phyloP scores from a whole-genome alignment of 768 basidiomycete genomes.

The Hydnomerulius pinastri region DNA sequence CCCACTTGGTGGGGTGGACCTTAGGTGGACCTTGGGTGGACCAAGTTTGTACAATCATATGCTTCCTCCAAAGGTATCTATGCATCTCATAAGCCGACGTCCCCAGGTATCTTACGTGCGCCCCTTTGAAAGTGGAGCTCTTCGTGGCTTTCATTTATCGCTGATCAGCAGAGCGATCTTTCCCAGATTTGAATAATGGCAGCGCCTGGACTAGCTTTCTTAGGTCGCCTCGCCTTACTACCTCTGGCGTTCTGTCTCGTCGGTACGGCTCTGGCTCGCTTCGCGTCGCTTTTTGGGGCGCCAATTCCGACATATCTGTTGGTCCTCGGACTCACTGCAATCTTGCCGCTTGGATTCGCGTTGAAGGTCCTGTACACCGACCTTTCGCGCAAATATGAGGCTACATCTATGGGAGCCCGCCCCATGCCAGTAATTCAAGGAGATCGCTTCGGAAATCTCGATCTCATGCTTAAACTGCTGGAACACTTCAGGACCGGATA shows the following conservation, averaged over 20 bases:
- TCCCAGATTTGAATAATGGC: slow-evolving; percentile 8
- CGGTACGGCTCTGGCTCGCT: neutral
- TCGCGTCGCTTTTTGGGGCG: slow-evolving; percentile 15
- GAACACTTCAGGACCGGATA: slow-evolving; percentile 45
- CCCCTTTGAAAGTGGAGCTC: too few species aligned
- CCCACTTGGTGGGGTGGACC: too few species aligned
- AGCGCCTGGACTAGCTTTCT: slow-evolving; percentile 16
- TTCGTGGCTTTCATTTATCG: too few species aligned
- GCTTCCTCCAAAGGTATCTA: too few species aligned
- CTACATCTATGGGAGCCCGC: slow-evolving; percentile 48
- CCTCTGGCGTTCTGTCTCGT: slow-evolving; percentile 2
- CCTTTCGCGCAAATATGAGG: slow-evolving; percentile 35
- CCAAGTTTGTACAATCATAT: too few species aligned
- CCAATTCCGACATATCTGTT: slow-evolving; percentile 42
- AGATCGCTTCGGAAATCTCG: slow-evolving; percentile 45
- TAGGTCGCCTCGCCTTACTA: neutral
- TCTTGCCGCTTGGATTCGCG: slow-evolving; percentile 36
- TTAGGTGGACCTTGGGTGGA: too few species aligned
- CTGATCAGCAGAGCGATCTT: too few species aligned
- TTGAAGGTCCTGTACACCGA: slow-evolving; percentile 33
- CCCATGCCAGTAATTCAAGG: slow-evolving; percentile 42
- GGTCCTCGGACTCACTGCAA: slow-evolving; percentile 28
- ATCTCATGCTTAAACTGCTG: slow-evolving; percentile 39
- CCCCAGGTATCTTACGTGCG: too few species aligned
- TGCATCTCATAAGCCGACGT: too few species aligned